These are phyloP conservation scores for Ogataea nitratoaversa DNA, from an alignment of 805 yeast species.

Conservation along the genomic window DNA sequence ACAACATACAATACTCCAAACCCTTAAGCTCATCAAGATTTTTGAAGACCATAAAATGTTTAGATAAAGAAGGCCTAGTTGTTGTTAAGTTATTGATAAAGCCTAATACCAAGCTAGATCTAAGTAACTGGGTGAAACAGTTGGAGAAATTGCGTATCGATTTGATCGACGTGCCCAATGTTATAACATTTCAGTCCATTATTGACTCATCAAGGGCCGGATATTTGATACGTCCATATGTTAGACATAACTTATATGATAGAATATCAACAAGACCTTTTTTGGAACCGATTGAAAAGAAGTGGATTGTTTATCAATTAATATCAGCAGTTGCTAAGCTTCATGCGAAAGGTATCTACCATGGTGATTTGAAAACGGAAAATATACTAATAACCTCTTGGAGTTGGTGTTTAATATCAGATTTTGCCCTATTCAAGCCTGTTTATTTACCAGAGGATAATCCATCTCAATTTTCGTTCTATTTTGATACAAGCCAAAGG, in stretches of 20 bases:
- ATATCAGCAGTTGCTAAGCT: conserved; percentile 57
- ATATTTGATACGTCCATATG: conserved; percentile 77
- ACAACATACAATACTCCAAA: conserved; percentile 68
- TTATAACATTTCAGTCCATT: conserved; percentile 65
- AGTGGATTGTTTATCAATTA: conserved; percentile 81
- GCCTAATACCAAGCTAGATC: conserved; percentile 43
- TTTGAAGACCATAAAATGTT: conserved; percentile 78
- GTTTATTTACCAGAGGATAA: conserved; percentile 84
- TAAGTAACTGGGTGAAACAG: conserved; percentile 26
- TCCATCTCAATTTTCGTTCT: conserved; percentile 87
- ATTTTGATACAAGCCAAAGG: conserved; percentile 85
- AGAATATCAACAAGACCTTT: conserved; percentile 85
- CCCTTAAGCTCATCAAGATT: conserved; percentile 79
- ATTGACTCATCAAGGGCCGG: conserved; percentile 91
- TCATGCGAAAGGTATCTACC: conserved; percentile 60
- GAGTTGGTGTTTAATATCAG: conserved; percentile 81
- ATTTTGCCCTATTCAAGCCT: conserved; percentile 85
- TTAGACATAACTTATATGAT: conserved; percentile 80
- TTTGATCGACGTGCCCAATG: conserved; percentile 53
- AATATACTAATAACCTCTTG: conserved; percentile 82
- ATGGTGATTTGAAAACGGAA: conserved; percentile 92
- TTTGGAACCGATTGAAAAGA: conserved; percentile 72
- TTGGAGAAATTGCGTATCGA: conserved; percentile 33
- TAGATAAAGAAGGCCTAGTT: conserved; percentile 66
- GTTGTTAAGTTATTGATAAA: conserved; percentile 82